These are phyloP conservation scores for Sporodiniella umbellata DNA, from an alignment of 371 early-diverging fungal genomes.

Conservation along the genomic window DNA sequence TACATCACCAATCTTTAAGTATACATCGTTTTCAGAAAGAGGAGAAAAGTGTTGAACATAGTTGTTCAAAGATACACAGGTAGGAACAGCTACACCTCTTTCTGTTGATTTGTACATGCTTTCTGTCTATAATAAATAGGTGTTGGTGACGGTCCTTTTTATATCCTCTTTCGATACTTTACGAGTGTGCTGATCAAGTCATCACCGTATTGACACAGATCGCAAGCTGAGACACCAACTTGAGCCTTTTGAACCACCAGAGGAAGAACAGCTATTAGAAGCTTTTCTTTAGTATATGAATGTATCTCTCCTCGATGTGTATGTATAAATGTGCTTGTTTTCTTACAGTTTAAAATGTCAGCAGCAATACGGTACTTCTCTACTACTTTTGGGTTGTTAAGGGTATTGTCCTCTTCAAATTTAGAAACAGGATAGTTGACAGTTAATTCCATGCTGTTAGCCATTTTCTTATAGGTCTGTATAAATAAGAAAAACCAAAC, in stretches of 20 bases:
- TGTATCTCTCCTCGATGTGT: no score
- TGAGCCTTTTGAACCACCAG: slow-evolving; percentile 54
- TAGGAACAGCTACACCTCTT: slow-evolving; percentile 86
- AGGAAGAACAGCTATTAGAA: slow-evolving; percentile 30
- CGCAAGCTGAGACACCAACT: slow-evolving; percentile 63
- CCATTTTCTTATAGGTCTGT: no score
- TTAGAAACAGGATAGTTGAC: slow-evolving; percentile 43
- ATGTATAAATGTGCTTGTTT: no score
- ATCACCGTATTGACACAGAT: slow-evolving; percentile 84
- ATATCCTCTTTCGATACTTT: slow-evolving; percentile 24
- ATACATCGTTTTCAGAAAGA: slow-evolving; percentile 49
- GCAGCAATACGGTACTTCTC: slow-evolving; percentile 83
- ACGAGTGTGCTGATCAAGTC: slow-evolving; percentile 66
- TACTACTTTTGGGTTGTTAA: slow-evolving; percentile 59
- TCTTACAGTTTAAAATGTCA: slow-evolving; percentile 72
- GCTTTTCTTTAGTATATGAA: not conserved
- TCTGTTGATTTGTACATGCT: slow-evolving; percentile 68
- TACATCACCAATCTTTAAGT: slow-evolving; percentile 74
- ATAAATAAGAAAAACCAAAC: no score
- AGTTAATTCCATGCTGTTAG: slow-evolving; percentile 34
- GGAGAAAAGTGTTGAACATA: slow-evolving; percentile 78
- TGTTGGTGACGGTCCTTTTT: not conserved
- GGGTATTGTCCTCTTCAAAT: slow-evolving; percentile 64
- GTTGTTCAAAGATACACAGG: slow-evolving; percentile 81
- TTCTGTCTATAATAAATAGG: slow-evolving; percentile 41